Evolutionary conservation across 1,284 basidiomycete species (phyloP).

Genomic region (Boletus holoroseus): DNA sequence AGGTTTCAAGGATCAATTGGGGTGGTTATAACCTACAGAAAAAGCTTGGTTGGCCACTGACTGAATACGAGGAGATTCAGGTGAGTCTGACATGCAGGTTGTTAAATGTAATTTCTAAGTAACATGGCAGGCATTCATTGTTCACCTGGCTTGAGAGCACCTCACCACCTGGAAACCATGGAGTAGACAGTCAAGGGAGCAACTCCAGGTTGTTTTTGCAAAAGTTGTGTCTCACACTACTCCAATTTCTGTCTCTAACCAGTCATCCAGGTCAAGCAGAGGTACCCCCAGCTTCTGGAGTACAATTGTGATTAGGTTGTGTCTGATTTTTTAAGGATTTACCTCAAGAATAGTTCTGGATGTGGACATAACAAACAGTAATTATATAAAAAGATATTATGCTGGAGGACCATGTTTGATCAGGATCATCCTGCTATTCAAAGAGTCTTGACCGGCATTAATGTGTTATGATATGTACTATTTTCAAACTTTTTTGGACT

Average conservation of each 20-base stretch:
- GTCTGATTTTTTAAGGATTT: slow-evolving; percentile 7
- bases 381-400: too few species aligned
- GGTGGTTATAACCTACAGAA: slow-evolving; percentile 14
- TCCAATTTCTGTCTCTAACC: neutral
- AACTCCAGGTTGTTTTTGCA: neutral
- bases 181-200: neutral
- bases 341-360: slow-evolving; percentile 7
- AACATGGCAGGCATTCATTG: neutral
- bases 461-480: too few species aligned
- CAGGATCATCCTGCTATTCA: too few species aligned
- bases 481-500: too few species aligned
- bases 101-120: neutral
- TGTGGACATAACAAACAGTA: neutral
- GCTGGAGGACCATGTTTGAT: too few species aligned
- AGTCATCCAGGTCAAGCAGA: neutral
- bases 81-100: neutral
- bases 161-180: slow-evolving; percentile 4
- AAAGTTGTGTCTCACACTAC: neutral
- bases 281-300: slow-evolving; percentile 1
- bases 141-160: slow-evolving; percentile 4
- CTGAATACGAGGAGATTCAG: neutral
- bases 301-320: slow-evolving; percentile 13
- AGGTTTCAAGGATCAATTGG: slow-evolving; percentile 8
- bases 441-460: too few species aligned
- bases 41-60: neutral